Conservation (phyloP, 2,329 filamentous ascomycete genomes). For the Cryphonectria naterciae region DNA sequence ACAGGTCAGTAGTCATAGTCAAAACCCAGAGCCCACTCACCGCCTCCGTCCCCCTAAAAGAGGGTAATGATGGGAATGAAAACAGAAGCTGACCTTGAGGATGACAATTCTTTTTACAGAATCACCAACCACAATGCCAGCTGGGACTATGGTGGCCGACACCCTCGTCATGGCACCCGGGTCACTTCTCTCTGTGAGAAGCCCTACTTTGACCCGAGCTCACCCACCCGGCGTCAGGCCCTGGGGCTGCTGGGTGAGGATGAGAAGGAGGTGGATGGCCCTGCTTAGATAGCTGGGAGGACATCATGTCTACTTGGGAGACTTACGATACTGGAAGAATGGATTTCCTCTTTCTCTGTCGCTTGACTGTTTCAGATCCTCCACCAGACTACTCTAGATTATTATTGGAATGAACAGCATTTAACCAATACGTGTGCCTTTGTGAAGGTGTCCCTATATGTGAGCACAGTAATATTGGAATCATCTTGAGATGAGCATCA, state of each 20-base stretch:
- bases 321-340: neutral
- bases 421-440: neutral
- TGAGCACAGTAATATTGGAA: no score
- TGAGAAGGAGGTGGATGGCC: conserved; percentile 44
- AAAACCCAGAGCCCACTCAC: no score
- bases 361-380: neutral
- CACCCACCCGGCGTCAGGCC: conserved; percentile 68
- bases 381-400: neutral
- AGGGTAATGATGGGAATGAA: no score
- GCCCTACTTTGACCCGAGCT: conserved; percentile 67
- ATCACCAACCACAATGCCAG: conserved; percentile 76
- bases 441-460: neutral
- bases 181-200: conserved; percentile 74
- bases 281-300: neutral
- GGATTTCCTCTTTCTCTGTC: neutral
- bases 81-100: neutral
- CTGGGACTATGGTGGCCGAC: conserved; percentile 71
- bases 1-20: conserved; percentile 50
- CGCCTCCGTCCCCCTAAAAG: no score
- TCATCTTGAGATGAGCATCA: no score
- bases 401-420: neutral
- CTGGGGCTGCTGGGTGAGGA: conserved; percentile 64
- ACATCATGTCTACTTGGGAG: no score
- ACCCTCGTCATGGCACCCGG: conserved; percentile 72
- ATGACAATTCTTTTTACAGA: conserved; percentile 38